A percentile compares a stretch with the other conserved stretches of the same genome.
phyloP scores from a whole-genome alignment of 106 monocot genomes.

The Acorus gramineus region DNA sequence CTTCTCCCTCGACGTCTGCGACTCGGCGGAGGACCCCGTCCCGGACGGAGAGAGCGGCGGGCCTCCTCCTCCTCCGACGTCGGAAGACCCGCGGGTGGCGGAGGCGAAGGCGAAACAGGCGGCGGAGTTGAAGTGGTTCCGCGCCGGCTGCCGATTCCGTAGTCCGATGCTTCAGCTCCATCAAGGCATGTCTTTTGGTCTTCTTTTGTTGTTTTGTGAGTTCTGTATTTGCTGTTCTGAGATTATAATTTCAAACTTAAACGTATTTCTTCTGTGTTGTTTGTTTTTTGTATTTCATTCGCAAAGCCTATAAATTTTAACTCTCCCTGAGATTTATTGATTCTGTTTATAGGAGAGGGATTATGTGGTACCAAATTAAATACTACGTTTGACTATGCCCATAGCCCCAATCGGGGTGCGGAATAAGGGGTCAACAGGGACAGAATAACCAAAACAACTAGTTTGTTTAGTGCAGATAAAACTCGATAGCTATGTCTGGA shows the following conservation, averaged over 20 bases:
- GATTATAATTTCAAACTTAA: not conserved
- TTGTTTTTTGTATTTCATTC: too few species aligned
- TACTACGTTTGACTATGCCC: too few species aligned
- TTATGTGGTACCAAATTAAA: too few species aligned
- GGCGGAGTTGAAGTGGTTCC: constrained; percentile 49
- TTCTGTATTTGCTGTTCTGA: not conserved
- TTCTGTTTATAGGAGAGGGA: too few species aligned
- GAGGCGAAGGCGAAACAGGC: not conserved
- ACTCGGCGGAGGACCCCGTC: not conserved
- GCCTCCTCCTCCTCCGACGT: not conserved
- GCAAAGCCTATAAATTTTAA: too few species aligned
- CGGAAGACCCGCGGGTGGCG: not conserved
- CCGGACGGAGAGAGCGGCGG: not conserved
- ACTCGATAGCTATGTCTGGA: too few species aligned
- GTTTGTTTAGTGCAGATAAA: too few species aligned
- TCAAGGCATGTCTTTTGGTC: constrained; percentile 20
- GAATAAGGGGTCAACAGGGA: too few species aligned
- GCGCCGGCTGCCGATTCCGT: constrained; percentile 35
- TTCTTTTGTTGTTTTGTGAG: not conserved
- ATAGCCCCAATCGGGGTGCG: too few species aligned
- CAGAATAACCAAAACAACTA: too few species aligned
- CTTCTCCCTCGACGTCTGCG: constrained; percentile 50
- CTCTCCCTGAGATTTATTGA: too few species aligned
- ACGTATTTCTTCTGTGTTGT: too few species aligned
- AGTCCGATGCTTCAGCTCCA: constrained; percentile 83